phyloP scores from a whole-genome alignment of 2,329 filamentous ascomycete species.

The Alternaria dauci region DNA sequence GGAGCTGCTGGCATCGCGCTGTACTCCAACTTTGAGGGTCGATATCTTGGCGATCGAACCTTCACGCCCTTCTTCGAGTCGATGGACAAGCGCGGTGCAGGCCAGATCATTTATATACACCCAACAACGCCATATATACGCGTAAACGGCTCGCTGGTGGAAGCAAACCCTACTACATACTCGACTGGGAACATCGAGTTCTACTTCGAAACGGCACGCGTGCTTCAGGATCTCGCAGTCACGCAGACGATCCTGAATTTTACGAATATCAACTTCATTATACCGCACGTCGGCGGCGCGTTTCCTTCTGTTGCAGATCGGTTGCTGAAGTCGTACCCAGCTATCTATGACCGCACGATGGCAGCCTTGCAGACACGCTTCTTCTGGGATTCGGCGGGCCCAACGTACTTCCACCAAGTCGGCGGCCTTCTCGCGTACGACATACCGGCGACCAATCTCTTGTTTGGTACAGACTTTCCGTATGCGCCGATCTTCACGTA shows the following conservation, averaged over 20 bases:
- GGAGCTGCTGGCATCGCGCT: not conserved
- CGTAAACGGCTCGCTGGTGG: not conserved
- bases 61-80: not conserved
- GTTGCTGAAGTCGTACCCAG: conserved; percentile 6
- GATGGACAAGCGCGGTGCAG: not conserved
- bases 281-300: conserved; percentile 18
- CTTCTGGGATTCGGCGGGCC: not conserved
- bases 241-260: conserved; percentile 15
- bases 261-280: conserved; percentile 17
- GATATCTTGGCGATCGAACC: not conserved
- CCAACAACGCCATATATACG: not conserved
- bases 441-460: conserved; percentile 2
- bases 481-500: conserved; percentile 14
- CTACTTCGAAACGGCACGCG: conserved; percentile 22
- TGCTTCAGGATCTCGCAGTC: conserved; percentile 12
- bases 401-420: conserved; percentile 16
- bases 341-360: conserved; percentile 5
- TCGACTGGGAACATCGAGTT: conserved; percentile 17
- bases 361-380: not conserved
- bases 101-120: not conserved
- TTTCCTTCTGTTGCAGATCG: conserved; percentile 13
- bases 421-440: conserved; percentile 14
- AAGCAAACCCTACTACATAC: conserved; percentile 14
- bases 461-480: conserved; percentile 19
- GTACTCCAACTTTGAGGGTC: not conserved